Conservation (phyloP, 202 grass and related monocot genomes). For the Brachypodium distachyon region DNA sequence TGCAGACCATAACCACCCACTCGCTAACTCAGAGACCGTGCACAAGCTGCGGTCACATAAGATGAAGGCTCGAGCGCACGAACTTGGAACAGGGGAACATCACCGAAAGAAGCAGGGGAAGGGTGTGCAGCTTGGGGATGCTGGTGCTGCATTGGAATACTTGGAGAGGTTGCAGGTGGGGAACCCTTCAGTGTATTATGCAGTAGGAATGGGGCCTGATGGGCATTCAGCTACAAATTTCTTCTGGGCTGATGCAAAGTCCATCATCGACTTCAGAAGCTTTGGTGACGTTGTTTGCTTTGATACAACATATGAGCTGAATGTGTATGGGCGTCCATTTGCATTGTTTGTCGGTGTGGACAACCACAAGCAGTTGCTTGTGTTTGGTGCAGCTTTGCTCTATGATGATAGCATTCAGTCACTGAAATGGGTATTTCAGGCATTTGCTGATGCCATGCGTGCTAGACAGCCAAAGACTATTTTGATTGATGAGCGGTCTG, state of each 20-base stretch:
- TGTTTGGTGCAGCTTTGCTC: conserved; percentile 74
- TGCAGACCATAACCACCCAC: conserved; percentile 63
- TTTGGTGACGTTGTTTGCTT: conserved; percentile 84
- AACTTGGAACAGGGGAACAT: conserved; percentile 43
- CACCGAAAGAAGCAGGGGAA: conserved; percentile 52
- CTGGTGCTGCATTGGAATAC: conserved; percentile 58
- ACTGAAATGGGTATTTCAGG: conserved; percentile 78
- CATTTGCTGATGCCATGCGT: conserved; percentile 72
- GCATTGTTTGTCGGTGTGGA: conserved; percentile 76
- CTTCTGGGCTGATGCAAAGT: conserved; percentile 89
- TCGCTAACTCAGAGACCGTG: conserved; percentile 63
- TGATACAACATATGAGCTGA: conserved; percentile 75
- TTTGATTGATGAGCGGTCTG: conserved; percentile 55
- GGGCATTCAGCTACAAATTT: conserved; percentile 53
- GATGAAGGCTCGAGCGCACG: conserved; percentile 44
- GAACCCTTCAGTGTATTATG: conserved; percentile 75
- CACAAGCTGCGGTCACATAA: conserved; percentile 89
- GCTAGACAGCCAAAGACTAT: conserved; percentile 53
- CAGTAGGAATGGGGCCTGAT: conserved; percentile 50
- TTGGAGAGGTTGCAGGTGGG: conserved; percentile 68
- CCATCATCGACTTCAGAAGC: conserved; percentile 63
- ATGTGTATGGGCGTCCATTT: conserved; percentile 73
- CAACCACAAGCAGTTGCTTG: conserved; percentile 67
- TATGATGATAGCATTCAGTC: conserved; percentile 71
- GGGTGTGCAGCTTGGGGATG: conserved; percentile 64